Evolutionary conservation across 2,329 filamentous ascomycete species (phyloP).

Genomic region (Epichloe aotearoae): DNA sequence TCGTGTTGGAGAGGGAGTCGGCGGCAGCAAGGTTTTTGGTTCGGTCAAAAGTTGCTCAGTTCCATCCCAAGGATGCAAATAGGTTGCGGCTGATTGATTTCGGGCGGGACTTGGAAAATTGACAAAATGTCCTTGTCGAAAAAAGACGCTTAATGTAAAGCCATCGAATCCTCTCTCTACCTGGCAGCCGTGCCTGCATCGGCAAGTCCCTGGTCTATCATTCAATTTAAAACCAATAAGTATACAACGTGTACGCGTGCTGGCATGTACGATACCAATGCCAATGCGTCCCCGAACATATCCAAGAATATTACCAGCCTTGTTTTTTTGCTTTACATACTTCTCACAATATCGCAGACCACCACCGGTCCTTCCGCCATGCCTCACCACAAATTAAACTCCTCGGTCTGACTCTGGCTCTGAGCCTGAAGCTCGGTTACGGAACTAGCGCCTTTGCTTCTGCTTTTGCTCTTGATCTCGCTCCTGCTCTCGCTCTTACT

Average conservation of each 20-base stretch:
- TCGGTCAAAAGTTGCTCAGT: slow-evolving; percentile 51
- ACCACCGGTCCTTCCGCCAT: not conserved
- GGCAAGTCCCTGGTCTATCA: no score
- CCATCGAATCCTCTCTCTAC: no score
- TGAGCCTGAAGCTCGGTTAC: not conserved
- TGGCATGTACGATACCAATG: not conserved
- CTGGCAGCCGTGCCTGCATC: no score
- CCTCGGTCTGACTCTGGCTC: not conserved
- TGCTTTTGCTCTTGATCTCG: not conserved
- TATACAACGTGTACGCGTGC: not conserved
- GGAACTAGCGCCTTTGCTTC: not conserved
- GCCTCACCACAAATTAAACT: slow-evolving; percentile 1
- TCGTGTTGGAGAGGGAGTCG: slow-evolving; percentile 45
- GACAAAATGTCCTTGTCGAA: slow-evolving; percentile 13
- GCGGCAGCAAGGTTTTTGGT: slow-evolving; percentile 51
- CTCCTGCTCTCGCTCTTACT: not conserved
- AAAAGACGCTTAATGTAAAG: no score
- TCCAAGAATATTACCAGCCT: not conserved
- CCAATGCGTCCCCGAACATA: not conserved
- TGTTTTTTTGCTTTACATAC: no score
- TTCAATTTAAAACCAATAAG: no score
- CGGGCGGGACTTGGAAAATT: slow-evolving; percentile 46
- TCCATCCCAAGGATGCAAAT: slow-evolving; percentile 50
- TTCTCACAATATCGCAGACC: not conserved
- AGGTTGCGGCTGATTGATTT: slow-evolving; percentile 49